Evolutionary conservation across 2,329 filamentous ascomycete species (phyloP).

Genomic region (Fusarium mexicanum): DNA sequence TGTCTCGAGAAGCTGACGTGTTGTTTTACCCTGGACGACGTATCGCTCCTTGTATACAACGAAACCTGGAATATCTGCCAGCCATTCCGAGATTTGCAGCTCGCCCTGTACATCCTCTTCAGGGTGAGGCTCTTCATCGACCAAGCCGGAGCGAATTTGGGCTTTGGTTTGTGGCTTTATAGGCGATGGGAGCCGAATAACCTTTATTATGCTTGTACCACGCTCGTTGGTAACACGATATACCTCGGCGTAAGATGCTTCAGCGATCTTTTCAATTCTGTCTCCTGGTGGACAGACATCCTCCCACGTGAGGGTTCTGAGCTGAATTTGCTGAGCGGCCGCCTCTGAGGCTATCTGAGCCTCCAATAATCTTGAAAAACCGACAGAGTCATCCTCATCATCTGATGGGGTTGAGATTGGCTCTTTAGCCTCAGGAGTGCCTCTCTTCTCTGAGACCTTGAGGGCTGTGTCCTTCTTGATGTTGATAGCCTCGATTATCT

Average conservation of each 20-base stretch:
- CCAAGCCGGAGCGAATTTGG: slow-evolving; percentile 62
- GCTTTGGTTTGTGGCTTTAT: slow-evolving; percentile 67
- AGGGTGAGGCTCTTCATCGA: slow-evolving; percentile 67
- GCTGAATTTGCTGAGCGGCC: slow-evolving; percentile 40
- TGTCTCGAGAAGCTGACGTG: slow-evolving; percentile 65
- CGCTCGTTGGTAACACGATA: slow-evolving; percentile 69
- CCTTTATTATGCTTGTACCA: slow-evolving; percentile 72
- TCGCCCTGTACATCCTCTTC: slow-evolving; percentile 67
- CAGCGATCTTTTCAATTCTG: slow-evolving; percentile 70
- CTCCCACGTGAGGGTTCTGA: slow-evolving; percentile 63
- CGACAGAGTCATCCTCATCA: not conserved
- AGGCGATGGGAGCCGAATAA: slow-evolving; percentile 67
- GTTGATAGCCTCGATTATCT: slow-evolving; percentile 8
- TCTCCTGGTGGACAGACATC: slow-evolving; percentile 65
- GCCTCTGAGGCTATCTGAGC: slow-evolving; percentile 26
- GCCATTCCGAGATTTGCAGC: slow-evolving; percentile 69
- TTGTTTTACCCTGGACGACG: slow-evolving; percentile 65
- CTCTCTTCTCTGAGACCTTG: not conserved
- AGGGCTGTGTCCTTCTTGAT: slow-evolving; percentile 2
- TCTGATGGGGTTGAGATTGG: not conserved
- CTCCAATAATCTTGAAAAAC: not conserved
- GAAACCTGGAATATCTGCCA: slow-evolving; percentile 72
- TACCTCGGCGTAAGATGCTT: slow-evolving; percentile 73
- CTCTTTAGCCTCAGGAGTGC: slow-evolving; percentile 1
- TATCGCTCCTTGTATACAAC: slow-evolving; percentile 73